Base-by-base conservation (phyloP, 2,329 filamentous ascomycete genomes). In the Hymenoscyphus repandus region DNA sequence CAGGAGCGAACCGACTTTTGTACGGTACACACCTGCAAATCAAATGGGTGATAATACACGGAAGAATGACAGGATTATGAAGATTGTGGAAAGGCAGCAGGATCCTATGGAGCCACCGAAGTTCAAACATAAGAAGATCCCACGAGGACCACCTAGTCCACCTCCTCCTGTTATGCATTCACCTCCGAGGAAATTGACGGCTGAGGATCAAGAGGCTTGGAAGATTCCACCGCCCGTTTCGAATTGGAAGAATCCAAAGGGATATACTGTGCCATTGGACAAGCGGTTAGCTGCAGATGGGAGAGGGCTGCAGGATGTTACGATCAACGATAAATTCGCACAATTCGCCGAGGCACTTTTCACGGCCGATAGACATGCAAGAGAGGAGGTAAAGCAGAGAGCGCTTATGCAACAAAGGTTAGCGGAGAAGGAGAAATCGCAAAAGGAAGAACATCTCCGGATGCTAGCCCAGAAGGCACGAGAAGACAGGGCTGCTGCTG, bases 241-340 rank as follows among this genome's bases (percentile, higher is more conserved):
- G 17, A 97, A 97, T 69, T 99, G 93, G 93, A 99, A 99, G 79
- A 99, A 99, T 68, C 89, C 92, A 1, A 97, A 97, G 73, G 93
- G 93, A 63, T 99, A 96, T 66, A 99, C 93, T 0, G 89, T 99
- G 1, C 90, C 93, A 0, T 70, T 99, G 46, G 93, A 99, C 69
- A 99, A 99, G 74, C 85, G 93, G 66, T 73, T 99, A 60, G 93
- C 93, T 15, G 92, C 93, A 7, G 92, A 97, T 68, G 93, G 93
- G 11, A 80, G 93, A 63, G 90, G 90, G 0, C 68, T 99, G 56
- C 90, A 96, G 68, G 93, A 99, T 66, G 83, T 96, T 38, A 86
- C 90, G 6, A 97, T 99, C 72, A 97, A 96, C 71, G 93, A 99
- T 75, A 97, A 96, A 67, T 97, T 99, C 66, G 92, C 92, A 2